Conservation (phyloP, 1,284 basidiomycete species). For the Thecaphora frezii region DNA sequence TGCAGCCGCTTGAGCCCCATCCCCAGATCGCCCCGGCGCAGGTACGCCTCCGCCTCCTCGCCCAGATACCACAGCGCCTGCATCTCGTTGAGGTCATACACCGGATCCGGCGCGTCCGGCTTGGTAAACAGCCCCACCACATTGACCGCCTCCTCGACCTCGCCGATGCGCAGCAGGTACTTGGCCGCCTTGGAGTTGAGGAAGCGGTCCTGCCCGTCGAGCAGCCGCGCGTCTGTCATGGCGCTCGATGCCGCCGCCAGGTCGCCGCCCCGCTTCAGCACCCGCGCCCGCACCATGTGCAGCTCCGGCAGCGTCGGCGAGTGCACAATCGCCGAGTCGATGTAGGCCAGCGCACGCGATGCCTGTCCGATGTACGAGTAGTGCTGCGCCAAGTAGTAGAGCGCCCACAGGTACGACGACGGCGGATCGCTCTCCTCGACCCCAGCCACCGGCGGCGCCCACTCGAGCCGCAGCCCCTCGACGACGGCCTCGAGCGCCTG, state of each 20-base stretch:
- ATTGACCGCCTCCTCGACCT: constrained; percentile 65
- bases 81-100: constrained; percentile 89
- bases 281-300: constrained; percentile 77
- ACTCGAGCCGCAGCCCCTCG: constrained; percentile 35
- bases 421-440: constrained; percentile 66
- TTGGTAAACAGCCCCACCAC: constrained; percentile 53
- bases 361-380: constrained; percentile 66
- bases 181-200: constrained; percentile 92
- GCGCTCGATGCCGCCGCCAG: constrained; percentile 71
- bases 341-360: constrained; percentile 67
- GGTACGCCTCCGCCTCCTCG: constrained; percentile 78
- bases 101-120: constrained; percentile 67
- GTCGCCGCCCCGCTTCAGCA: constrained; percentile 86
- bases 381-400: constrained; percentile 93
- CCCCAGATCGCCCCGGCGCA: constrained; percentile 70
- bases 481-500: constrained; percentile 72
- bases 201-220: constrained; percentile 95
- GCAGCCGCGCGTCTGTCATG: constrained; percentile 77
- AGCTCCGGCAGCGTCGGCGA: constrained; percentile 94
- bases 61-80: constrained; percentile 85
- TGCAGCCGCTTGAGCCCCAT: constrained; percentile 85
- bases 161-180: constrained; percentile 75
- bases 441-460: constrained; percentile 21
- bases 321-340: constrained; percentile 73
- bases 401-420: constrained; percentile 86